These are phyloP conservation scores for Lichenothelia convexa DNA, from an alignment of 495 filamentous ascomycete species.

Conservation along the genomic window DNA sequence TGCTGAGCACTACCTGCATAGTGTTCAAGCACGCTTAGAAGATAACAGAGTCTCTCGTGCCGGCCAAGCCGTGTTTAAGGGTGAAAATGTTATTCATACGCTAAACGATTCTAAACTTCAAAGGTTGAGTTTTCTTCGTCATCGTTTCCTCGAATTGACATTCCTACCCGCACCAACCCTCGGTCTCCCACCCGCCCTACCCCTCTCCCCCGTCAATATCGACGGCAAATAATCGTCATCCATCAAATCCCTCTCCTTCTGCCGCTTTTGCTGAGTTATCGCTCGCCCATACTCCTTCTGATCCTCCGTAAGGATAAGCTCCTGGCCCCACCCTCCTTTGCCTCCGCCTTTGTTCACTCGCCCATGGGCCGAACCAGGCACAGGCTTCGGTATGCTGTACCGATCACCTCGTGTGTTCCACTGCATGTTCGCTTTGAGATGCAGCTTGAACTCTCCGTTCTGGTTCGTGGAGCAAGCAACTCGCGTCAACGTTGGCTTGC, in stretches of 20 bases:
- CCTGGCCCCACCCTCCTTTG: slow-evolving; percentile 69
- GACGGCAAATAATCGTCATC: slow-evolving; percentile 82
- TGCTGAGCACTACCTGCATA: too few relatives aligned
- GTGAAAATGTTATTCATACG: too few relatives aligned
- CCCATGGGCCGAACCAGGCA: slow-evolving; percentile 61
- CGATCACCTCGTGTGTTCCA: slow-evolving; percentile 84
- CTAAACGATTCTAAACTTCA: neutral
- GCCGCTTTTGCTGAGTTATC: slow-evolving; percentile 39
- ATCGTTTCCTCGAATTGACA: slow-evolving; percentile 65
- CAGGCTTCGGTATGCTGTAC: slow-evolving; percentile 79
- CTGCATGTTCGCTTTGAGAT: slow-evolving; percentile 89
- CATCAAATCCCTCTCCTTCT: slow-evolving; percentile 69
- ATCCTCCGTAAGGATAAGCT: slow-evolving; percentile 76
- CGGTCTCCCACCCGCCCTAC: slow-evolving; percentile 40
- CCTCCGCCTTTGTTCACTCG: slow-evolving; percentile 51
- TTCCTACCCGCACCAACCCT: slow-evolving; percentile 73
- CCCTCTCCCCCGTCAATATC: slow-evolving; percentile 65
- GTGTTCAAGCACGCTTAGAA: too few relatives aligned
- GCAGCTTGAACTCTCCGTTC: slow-evolving; percentile 64
- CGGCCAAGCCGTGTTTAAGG: too few relatives aligned
- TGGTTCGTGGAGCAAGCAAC: slow-evolving; percentile 69
- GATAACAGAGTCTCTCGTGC: too few relatives aligned
- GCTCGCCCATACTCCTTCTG: slow-evolving; percentile 79
- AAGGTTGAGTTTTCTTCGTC: slow-evolving; percentile 2
- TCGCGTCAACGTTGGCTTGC: slow-evolving; percentile 68